Conservation (phyloP, 1,284 basidiomycete genomes). For the Melampsora occidentalis region DNA sequence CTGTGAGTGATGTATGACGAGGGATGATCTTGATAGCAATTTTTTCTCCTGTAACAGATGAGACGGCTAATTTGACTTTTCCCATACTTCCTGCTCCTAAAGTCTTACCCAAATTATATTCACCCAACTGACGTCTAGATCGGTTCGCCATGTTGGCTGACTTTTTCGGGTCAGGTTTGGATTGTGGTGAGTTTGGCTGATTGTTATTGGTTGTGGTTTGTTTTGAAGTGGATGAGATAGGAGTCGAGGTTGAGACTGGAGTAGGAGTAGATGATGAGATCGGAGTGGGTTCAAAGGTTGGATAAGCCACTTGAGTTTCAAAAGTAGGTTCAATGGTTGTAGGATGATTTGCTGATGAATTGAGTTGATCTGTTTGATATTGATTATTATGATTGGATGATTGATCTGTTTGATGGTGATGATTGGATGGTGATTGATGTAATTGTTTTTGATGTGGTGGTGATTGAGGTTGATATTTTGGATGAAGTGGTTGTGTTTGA, state of each 20-base stretch:
- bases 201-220: background rate
- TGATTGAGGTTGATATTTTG: background rate
- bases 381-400: background rate
- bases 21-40: slow-evolving; percentile 98
- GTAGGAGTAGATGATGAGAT: background rate
- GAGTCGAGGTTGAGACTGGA: background rate
- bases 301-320: slow-evolving; percentile 1
- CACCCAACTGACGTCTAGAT: slow-evolving; percentile 65
- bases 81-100: slow-evolving; percentile 98
- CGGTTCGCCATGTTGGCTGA: slow-evolving; percentile 18
- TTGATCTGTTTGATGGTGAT: background rate
- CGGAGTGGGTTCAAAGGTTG: background rate
- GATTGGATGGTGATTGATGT: background rate
- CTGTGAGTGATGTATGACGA: slow-evolving; percentile 64
- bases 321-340: slow-evolving; percentile 1
- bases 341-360: background rate
- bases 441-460: background rate
- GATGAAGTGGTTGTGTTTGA: background rate
- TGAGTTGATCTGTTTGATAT: background rate
- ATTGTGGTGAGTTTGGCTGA: background rate
- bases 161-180: background rate
- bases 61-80: slow-evolving; percentile 93
- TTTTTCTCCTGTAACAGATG: slow-evolving; percentile 86
- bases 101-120: slow-evolving; percentile 95
- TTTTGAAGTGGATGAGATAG: background rate